Percentiles rank a stretch among this genome's conserved stretches.
Conservation (phyloP, 768 basidiomycete genomes). For the Boletus subcaerulescens region DNA sequence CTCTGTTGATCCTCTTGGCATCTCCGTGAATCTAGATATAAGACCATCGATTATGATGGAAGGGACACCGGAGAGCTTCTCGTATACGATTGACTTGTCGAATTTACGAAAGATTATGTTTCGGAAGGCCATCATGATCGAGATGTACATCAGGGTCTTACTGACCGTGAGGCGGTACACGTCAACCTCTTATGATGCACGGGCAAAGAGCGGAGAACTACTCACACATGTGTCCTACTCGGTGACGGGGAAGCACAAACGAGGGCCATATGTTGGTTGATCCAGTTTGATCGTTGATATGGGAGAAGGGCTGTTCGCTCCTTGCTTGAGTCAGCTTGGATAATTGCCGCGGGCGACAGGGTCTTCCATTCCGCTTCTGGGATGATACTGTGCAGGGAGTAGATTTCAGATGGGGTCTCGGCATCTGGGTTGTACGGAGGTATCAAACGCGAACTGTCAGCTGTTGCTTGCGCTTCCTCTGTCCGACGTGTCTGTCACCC, state of each 20-base stretch:
- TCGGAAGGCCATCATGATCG: conserved; percentile 75
- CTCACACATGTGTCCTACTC: conserved; percentile 64
- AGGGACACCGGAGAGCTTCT: conserved; percentile 59
- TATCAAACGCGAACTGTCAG: conserved; percentile 67
- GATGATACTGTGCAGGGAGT: conserved; percentile 72
- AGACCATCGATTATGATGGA: conserved; percentile 69
- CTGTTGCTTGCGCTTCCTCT: conserved; percentile 67
- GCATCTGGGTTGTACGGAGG: conserved; percentile 73
- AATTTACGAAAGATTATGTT: conserved; percentile 39
- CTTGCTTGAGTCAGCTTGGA: conserved; percentile 44
- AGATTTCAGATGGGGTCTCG: conserved; percentile 65
- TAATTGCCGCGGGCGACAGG: conserved; percentile 54
- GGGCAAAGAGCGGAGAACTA: conserved; percentile 4
- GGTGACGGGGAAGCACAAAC: conserved; percentile 41
- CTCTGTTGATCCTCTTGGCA: conserved; percentile 61
- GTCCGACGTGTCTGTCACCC: neutral
- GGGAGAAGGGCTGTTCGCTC: conserved; percentile 60
- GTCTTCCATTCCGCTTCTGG: conserved; percentile 79
- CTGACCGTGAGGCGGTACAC: conserved; percentile 35
- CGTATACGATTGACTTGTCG: conserved; percentile 51
- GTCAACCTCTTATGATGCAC: neutral
- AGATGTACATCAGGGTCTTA: conserved; percentile 76
- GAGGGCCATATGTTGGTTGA: conserved; percentile 60
- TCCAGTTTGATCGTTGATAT: conserved; percentile 62
- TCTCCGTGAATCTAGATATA: conserved; percentile 78